Evolutionary conservation across 2,329 filamentous ascomycete species (phyloP).

Genomic region (Malbranchea zuffiana): DNA sequence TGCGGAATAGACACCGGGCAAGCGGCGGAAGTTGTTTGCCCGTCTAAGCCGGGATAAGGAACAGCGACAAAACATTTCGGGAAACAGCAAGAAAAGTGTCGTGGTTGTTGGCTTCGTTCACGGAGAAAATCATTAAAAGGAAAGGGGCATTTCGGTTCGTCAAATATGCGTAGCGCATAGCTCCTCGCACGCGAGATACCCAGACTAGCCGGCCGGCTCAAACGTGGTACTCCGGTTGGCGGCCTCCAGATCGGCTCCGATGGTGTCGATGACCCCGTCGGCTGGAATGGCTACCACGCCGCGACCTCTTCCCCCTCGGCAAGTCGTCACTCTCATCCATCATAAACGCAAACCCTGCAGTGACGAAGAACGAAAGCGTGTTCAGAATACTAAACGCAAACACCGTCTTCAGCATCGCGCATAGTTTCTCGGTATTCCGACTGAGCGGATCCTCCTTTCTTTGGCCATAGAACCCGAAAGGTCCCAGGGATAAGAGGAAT

Average conservation of each 20-base stretch:
- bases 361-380: constrained; percentile 66
- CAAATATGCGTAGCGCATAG: not conserved
- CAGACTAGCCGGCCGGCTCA: constrained; percentile 4
- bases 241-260: constrained; percentile 18
- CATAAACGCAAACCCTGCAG: constrained; percentile 55
- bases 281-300: constrained; percentile 21
- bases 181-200: no score
- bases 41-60: no score
- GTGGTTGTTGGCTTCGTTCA: no score
- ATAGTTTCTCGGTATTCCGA: constrained; percentile 59
- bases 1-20: no score
- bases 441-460: constrained; percentile 39
- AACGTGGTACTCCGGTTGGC: constrained; percentile 26
- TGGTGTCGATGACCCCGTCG: constrained; percentile 15
- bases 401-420: constrained; percentile 80
- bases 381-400: constrained; percentile 91
- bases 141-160: no score
- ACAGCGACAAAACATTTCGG: no score
- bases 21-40: no score
- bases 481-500: constrained; percentile 51
- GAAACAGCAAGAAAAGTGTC: no score
- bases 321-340: no score
- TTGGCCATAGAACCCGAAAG: constrained; percentile 46
- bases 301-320: constrained; percentile 24
- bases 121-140: no score